These are phyloP conservation scores for Madurella fahalii DNA, from an alignment of 2,329 filamentous ascomycete species.

Conservation along the genomic window DNA sequence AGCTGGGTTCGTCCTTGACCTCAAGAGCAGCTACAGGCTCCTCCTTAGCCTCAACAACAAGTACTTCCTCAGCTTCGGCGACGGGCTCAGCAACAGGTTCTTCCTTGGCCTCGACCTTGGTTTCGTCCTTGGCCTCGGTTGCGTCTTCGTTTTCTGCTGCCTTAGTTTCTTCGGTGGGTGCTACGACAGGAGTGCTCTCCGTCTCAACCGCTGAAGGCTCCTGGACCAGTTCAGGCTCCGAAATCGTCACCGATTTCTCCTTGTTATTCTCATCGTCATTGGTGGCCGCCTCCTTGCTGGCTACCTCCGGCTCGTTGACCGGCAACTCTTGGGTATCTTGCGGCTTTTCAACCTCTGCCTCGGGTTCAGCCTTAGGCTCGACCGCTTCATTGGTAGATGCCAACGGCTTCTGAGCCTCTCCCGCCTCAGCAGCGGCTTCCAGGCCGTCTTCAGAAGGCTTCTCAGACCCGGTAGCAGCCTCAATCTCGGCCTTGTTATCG, in stretches of 20 bases:
- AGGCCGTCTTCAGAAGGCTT: background rate
- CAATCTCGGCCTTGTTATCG: background rate
- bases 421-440: background rate
- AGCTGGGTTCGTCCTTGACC: background rate
- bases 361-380: background rate
- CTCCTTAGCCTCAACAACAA: slow-evolving; percentile 1
- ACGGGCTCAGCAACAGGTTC: background rate
- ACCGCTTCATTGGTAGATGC: background rate
- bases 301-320: background rate
- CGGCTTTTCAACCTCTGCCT: background rate
- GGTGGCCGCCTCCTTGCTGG: background rate
- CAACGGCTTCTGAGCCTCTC: background rate
- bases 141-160: background rate
- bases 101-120: slow-evolving; percentile 11
- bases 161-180: background rate
- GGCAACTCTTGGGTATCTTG: background rate
- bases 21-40: background rate
- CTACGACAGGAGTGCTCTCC: background rate
- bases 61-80: background rate
- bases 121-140: slow-evolving; percentile 1
- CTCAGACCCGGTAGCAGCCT: background rate
- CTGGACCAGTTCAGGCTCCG: background rate
- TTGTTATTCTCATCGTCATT: background rate
- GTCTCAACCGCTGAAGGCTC: background rate
- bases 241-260: background rate